Evolutionary conservation across 1,139 yeast species (phyloP), one percentile per base, ranked within the genome.

Genomic region (Debaryomyces nepalensis): DNA sequence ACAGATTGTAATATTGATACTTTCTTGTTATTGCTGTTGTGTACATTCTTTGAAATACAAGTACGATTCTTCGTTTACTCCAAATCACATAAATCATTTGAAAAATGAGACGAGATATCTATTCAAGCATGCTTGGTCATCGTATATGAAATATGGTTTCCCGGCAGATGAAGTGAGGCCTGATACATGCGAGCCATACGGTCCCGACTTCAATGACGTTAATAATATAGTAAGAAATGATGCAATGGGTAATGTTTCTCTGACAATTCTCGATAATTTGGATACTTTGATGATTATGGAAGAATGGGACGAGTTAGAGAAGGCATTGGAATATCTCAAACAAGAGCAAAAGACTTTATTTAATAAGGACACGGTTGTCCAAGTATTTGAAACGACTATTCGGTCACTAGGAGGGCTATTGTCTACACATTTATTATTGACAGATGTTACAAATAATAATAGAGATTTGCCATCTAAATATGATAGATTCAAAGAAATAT

Each of bases 111-210:
- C 95, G 0, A 65, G 62, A 46, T 55, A 61, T 2, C 66, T 90
- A 40, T 88, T 90, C 53, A 63, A 79, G 44, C 95, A 87, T 64
- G 95, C 87, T 0, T 87, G 95, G 86, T 57, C 70, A 40, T 75
- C 82, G n/a, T 91, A 91, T 58, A 70, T 87, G 68, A 61, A 66
- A 1, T 56, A 74, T 54, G 97, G 90, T 1, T 89, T 79, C 55
- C 98, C 98, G 0, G 78, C 70, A 19, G 98, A 91, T 61, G 97
- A 89, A 57, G 79, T 91, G 5, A 66, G 75, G 32, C 97, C 98
- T 0, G 57, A 87, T 4, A 61, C 84, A 0, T 91, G 98, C 58
- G 63, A 61, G 19, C 86, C 91, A 0, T 77, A 81, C 42, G 85
- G 84, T 1, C 81, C 89, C 5, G 88, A 87, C 55, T 70, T 62